Percentiles rank a stretch among this genome's conserved stretches.
These are phyloP conservation scores for Athelia sp. DNA, from an alignment of 1,284 basidiomycete genomes.

Conservation along the genomic window DNA sequence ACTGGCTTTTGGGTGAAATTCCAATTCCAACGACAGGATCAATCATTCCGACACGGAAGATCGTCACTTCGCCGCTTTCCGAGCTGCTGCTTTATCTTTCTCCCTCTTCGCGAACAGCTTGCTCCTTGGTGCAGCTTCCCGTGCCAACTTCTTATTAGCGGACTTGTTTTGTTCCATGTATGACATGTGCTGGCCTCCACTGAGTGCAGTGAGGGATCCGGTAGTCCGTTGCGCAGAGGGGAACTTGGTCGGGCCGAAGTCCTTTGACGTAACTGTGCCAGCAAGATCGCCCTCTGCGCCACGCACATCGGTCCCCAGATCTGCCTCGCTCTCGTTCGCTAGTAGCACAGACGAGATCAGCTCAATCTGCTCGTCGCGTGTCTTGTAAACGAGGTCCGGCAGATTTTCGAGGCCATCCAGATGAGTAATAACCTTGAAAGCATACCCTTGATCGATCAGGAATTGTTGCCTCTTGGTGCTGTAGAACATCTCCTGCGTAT, in stretches of 20 bases:
- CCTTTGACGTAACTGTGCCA: conserved; percentile 75
- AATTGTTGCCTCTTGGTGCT: conserved; percentile 99
- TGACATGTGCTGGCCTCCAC: conserved; percentile 86
- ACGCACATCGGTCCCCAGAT: conserved; percentile 80
- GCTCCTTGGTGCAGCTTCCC: conserved; percentile 61
- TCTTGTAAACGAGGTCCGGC: conserved; percentile 89
- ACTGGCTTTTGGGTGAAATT: conserved; percentile 7
- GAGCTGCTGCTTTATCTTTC: conserved; percentile 51
- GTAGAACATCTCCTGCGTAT: conserved; percentile 99
- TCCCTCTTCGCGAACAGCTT: conserved; percentile 83
- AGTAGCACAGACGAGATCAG: conserved; percentile 89
- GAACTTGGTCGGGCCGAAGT: conserved; percentile 61
- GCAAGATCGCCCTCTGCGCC: conserved; percentile 75
- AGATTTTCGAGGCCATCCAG: conserved; percentile 88
- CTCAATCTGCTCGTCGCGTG: conserved; percentile 91
- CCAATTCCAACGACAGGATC: conserved; percentile 2
- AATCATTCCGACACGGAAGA: no score
- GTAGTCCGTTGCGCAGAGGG: conserved; percentile 78
- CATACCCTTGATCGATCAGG: conserved; percentile 97
- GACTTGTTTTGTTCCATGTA: conserved; percentile 91
- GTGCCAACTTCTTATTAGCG: conserved; percentile 79
- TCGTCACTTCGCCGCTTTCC: conserved; percentile 24
- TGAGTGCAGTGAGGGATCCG: conserved; percentile 80
- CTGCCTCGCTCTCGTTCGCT: conserved; percentile 88
- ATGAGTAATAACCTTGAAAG: conserved; percentile 99